Evolutionary conservation across 176 grass and related monocot species (phyloP).

Genomic region (Rhipidocladum racemiflorum): DNA sequence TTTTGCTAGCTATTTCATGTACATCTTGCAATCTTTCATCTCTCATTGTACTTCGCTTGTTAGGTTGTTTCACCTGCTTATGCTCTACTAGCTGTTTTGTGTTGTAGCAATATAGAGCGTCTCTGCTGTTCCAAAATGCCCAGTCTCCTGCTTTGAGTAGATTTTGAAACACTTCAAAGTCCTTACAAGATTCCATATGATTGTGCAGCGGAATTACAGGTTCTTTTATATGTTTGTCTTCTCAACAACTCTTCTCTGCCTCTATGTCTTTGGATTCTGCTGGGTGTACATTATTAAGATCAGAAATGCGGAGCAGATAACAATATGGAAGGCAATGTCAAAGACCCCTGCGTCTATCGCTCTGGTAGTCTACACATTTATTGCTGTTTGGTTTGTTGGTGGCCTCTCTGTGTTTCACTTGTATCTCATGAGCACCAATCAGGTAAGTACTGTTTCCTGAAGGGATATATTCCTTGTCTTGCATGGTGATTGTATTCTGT

Average conservation of each 20-base stretch:
- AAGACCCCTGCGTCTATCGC: constrained; percentile 78
- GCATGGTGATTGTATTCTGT: neutral
- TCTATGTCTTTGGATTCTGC: constrained; percentile 82
- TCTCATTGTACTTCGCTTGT: constrained; percentile 4
- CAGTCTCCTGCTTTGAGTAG: constrained; percentile 12
- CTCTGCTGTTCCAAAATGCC: neutral
- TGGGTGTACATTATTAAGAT: constrained; percentile 92
- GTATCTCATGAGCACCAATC: constrained; percentile 95
- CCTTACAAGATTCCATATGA: constrained; percentile 27
- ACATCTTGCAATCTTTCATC: neutral
- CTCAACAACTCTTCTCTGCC: constrained; percentile 84
- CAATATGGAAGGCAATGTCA: constrained; percentile 83
- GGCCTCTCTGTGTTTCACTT: constrained; percentile 92
- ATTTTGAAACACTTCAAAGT: neutral
- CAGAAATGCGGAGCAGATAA: constrained; percentile 70
- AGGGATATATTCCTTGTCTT: neutral
- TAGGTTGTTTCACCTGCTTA: neutral
- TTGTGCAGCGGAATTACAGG: constrained; percentile 85
- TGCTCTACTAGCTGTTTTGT: neutral
- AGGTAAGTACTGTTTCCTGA: constrained; percentile 44
- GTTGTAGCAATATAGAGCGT: neutral
- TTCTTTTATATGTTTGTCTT: constrained; percentile 99
- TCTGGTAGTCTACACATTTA: constrained; percentile 77
- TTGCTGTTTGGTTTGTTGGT: constrained; percentile 93
- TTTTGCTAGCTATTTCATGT: neutral